Percentiles rank a stretch among this genome's conserved stretches.
phyloP scores from a whole-genome alignment of 129 eudicot species.

The Arctium minus region DNA sequence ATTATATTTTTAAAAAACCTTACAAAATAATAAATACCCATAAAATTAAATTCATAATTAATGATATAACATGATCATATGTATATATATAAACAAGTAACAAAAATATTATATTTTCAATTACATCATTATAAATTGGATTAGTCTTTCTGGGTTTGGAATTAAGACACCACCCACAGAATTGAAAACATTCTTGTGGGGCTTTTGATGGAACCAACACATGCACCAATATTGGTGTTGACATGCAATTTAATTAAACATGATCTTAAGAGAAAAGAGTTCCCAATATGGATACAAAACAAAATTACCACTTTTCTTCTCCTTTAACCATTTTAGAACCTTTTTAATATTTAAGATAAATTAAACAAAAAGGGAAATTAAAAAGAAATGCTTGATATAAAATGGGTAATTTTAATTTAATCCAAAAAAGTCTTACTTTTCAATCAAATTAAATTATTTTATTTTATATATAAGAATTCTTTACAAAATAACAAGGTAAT shows the following conservation, averaged over 20 bases:
- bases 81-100: too few relatives aligned
- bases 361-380: neutral
- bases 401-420: neutral
- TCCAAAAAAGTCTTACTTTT: neutral
- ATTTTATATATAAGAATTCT: neutral
- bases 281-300: neutral
- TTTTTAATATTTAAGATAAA: neutral
- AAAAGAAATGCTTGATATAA: neutral
- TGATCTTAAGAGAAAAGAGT: neutral
- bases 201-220: slow-evolving; percentile 5
- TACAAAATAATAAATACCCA: too few relatives aligned
- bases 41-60: too few relatives aligned
- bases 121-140: neutral
- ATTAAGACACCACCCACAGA: neutral
- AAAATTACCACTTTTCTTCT: neutral
- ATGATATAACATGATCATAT: too few relatives aligned
- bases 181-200: neutral
- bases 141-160: neutral
- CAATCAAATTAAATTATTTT: neutral
- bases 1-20: too few relatives aligned
- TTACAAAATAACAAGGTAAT: neutral
- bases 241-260: neutral
- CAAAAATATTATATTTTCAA: too few relatives aligned
- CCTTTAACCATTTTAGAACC: neutral
- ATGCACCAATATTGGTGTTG: neutral